Evolutionary conservation across 345 rosid genomes (phyloP), one percentile per base, ranked within the genome.

Genomic region (Durio zibethinus): DNA sequence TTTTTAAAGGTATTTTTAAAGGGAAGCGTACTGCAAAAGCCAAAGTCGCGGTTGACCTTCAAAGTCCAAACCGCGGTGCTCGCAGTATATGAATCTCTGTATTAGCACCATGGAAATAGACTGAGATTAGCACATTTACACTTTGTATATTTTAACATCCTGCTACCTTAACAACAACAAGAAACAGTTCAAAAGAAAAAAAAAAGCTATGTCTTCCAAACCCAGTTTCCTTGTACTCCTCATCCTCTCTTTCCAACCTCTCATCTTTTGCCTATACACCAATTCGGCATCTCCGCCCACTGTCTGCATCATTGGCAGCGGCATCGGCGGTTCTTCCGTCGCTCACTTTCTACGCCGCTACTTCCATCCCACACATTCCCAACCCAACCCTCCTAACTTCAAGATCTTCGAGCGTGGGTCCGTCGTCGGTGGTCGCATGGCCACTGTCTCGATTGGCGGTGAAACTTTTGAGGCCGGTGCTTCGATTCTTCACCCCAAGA

Each of bases 381-480:
- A 18, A 65, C 40, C 82, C 54, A 2, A 61, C 52, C 48, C 36
- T 12, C 66, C 82, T 64, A 69, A 36, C 7, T 87, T 94, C 82
- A 83, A 73, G 5, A 82, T 94, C 77, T 90, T 94, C 76, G 97
- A 94, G 85, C 89, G 94, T 16, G 78, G 83, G 73, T 80, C 78
- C 76, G 53, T 89, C 79, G 93, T 96, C 50, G 98, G 99, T 52
- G 99, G 99, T 0, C 97, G 99, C 27, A 93, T 96, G 98, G 97
- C 88, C 29, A 89, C 87, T 8, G 90, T 92, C 16, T 78, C 76
- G 21, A 60, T 93, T 52, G 72, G 83, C 73, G 93, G 93, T 14
- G 84, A 90, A n/a, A 86, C 84, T 11, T 96, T 92, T 78, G 99
- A 92, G 78, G 97, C 98, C 7, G 98, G 99, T 8, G 98, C 87